These are phyloP conservation scores for Termitomyces titanicus DNA, from an alignment of 768 basidiomycete species.

Conservation along the genomic window DNA sequence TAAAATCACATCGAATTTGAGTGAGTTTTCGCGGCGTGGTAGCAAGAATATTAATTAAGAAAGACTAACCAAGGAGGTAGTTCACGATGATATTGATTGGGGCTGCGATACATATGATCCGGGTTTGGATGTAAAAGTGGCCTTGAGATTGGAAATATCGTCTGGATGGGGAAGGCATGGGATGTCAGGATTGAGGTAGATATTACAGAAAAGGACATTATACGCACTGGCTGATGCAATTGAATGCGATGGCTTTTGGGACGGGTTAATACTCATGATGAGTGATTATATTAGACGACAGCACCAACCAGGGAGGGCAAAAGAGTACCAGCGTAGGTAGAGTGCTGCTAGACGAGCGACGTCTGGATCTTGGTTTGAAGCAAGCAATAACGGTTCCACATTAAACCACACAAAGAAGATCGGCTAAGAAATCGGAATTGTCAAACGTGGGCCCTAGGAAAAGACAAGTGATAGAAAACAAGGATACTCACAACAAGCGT, in stretches of 20 bases:
- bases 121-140: slow-evolving; percentile 81
- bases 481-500: slow-evolving; percentile 48
- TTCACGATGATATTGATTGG: slow-evolving; percentile 83
- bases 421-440: not conserved
- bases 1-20: not conserved
- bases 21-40: not conserved
- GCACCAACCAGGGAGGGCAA: slow-evolving; percentile 66
- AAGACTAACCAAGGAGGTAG: slow-evolving; percentile 38
- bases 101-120: slow-evolving; percentile 74
- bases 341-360: slow-evolving; percentile 71
- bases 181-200: not conserved
- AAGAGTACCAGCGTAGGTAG: slow-evolving; percentile 69
- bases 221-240: slow-evolving; percentile 1
- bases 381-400: slow-evolving; percentile 72
- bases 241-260: slow-evolving; percentile 15
- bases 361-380: slow-evolving; percentile 75
- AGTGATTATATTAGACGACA: too few species aligned
- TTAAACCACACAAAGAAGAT: slow-evolving; percentile 37
- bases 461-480: too few species aligned
- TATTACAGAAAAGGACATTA: too few species aligned
- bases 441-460: too few species aligned
- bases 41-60: too few species aligned
- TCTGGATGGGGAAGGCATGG: slow-evolving; percentile 21
- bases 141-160: slow-evolving; percentile 83
- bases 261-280: not conserved